These are phyloP conservation scores for Lyophyllum decastes DNA, from an alignment of 768 basidiomycete species.

Conservation along the genomic window DNA sequence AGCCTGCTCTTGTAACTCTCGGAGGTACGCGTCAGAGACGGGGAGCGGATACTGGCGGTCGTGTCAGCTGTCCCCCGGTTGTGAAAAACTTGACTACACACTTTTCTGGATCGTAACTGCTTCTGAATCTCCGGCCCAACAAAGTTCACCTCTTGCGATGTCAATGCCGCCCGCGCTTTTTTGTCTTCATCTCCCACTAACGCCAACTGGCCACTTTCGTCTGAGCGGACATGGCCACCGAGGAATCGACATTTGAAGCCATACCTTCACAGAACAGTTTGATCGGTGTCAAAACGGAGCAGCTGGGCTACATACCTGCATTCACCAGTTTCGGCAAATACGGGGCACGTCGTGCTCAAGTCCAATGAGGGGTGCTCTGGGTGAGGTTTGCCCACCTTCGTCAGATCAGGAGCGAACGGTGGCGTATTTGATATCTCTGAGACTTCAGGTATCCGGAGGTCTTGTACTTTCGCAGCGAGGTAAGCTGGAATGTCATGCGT, in stretches of 20 bases:
- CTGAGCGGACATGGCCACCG: slow-evolving; percentile 65
- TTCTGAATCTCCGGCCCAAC: slow-evolving; percentile 58
- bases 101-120: slow-evolving; percentile 68
- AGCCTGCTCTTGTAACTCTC: slow-evolving; percentile 45
- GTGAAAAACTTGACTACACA: slow-evolving; percentile 24
- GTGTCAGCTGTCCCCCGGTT: neutral
- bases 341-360: slow-evolving; percentile 57
- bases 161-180: slow-evolving; percentile 45
- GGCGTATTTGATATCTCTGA: slow-evolving; percentile 43
- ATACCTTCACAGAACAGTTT: slow-evolving; percentile 35
- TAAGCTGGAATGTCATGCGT: slow-evolving; percentile 80
- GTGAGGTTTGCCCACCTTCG: slow-evolving; percentile 28
- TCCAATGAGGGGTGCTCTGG: slow-evolving; percentile 43
- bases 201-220: slow-evolving; percentile 43
- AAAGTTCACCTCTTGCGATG: slow-evolving; percentile 71
- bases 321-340: slow-evolving; percentile 66
- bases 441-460: slow-evolving; percentile 60
- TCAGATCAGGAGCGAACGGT: slow-evolving; percentile 48
- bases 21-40: slow-evolving; percentile 61
- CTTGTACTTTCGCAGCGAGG: slow-evolving; percentile 72
- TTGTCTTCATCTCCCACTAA: slow-evolving; percentile 60
- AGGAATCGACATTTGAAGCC: slow-evolving; percentile 94
- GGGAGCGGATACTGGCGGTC: slow-evolving; percentile 61
- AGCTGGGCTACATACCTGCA: slow-evolving; percentile 50
- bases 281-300: neutral